These are phyloP conservation scores for Nasturtium officinale DNA, from an alignment of 345 rosid genomes.

Conservation along the genomic window DNA sequence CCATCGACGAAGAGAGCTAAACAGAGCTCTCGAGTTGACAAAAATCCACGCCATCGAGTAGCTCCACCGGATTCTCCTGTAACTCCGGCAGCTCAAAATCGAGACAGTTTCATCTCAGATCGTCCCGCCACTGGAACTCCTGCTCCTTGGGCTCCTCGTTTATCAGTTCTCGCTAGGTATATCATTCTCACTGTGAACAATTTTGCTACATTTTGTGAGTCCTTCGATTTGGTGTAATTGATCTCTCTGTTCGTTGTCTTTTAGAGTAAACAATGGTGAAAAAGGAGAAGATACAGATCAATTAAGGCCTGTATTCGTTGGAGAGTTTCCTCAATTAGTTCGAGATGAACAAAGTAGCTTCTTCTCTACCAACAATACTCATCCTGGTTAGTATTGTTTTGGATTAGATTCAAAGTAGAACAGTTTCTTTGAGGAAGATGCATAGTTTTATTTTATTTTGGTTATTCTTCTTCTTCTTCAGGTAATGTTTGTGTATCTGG, in stretches of 20 bases:
- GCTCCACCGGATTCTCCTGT: conserved; percentile 54
- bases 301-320: conserved; percentile 82
- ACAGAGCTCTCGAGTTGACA: conserved; percentile 50
- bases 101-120: conserved; percentile 51
- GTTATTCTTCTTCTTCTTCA: conserved; percentile 47
- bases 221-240: neutral
- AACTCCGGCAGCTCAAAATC: conserved; percentile 56
- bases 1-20: conserved; percentile 62
- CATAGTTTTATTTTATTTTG: too few relatives aligned
- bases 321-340: conserved; percentile 76
- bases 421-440: conserved; percentile 2
- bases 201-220: neutral
- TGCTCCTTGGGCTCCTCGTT: conserved; percentile 89
- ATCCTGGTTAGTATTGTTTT: conserved; percentile 59
- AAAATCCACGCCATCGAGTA: conserved; percentile 39
- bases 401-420: neutral
- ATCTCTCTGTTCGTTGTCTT: conserved; percentile 22
- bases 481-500: conserved; percentile 63
- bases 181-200: neutral
- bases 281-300: conserved; percentile 56
- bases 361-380: conserved; percentile 42
- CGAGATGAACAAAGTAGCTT: conserved; percentile 69
- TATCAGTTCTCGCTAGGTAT: conserved; percentile 91
- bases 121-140: conserved; percentile 85
- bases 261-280: conserved; percentile 57